Percentiles rank a stretch among this genome's conserved stretches.
These are phyloP conservation scores for Macrotyloma uniflorum DNA, from an alignment of 306 rosid species.

Conservation along the genomic window DNA sequence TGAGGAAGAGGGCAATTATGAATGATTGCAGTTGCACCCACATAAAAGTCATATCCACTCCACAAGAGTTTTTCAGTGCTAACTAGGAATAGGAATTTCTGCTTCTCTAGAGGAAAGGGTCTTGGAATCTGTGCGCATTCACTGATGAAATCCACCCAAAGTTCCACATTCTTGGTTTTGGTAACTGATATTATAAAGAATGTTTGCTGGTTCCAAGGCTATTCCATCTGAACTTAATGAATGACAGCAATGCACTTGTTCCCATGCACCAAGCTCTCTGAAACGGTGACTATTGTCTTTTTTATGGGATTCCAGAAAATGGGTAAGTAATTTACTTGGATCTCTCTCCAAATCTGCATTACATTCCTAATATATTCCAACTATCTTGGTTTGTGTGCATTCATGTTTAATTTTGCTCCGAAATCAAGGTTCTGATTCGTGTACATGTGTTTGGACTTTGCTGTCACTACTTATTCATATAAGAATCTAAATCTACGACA, in stretches of 20 bases:
- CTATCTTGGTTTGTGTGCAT: constrained; percentile 40
- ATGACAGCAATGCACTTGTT: constrained; percentile 36
- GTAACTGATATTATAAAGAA: constrained; percentile 46
- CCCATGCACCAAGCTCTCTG: constrained; percentile 46
- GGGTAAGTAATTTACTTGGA: constrained; percentile 49
- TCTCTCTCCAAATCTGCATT: constrained; percentile 43
- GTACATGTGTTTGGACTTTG: constrained; percentile 27
- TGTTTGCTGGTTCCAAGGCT: constrained; percentile 53
- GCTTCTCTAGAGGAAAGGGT: constrained; percentile 27
- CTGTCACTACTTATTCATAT: constrained; percentile 35
- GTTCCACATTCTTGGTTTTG: constrained; percentile 36
- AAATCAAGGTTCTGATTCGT: constrained; percentile 29
- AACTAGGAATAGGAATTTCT: constrained; percentile 36
- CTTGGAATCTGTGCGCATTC: constrained; percentile 33
- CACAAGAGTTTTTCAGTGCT: constrained; percentile 14
- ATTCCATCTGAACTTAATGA: constrained; percentile 48
- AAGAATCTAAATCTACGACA: constrained; percentile 30
- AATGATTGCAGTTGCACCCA: constrained; percentile 51
- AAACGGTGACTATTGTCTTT: constrained; percentile 56
- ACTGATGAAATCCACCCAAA: constrained; percentile 32
- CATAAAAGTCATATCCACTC: constrained; percentile 43
- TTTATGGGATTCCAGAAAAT: constrained; percentile 33
- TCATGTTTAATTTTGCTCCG: constrained; percentile 27
- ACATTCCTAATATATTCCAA: constrained; percentile 27
- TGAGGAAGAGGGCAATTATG: constrained; percentile 37